Base-by-base conservation (phyloP, 1,284 basidiomycete species). In the Pseudozyma tsukubaensis region DNA sequence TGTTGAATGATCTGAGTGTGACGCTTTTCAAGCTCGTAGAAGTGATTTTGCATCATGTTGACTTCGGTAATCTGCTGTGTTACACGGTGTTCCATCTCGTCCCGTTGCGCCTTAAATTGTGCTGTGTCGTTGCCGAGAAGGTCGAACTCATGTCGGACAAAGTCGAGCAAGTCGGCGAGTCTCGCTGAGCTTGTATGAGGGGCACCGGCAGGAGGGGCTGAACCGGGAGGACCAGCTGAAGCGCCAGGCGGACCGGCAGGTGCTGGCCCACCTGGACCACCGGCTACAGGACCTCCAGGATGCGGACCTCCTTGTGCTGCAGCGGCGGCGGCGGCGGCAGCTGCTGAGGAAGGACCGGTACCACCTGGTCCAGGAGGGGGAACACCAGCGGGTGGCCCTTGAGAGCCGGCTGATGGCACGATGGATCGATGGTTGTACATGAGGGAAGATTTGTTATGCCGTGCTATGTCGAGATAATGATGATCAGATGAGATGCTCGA, bases 111-210 rank as follows among this genome's bases (percentile, higher is more conserved):
- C 71, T 93, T 90, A 80, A 92, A 87, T 32, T 89, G 82, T 19
- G 86, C 87, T 53, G 92, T 87, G 84, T 97, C 94, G 65, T 88
- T 87, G 14, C 89, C 87, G 65, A 95, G 87, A 54, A 87, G 87
- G 65, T 97, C 94, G 81, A 94, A 95, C 86, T 97, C 95, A 59
- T 90, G 89, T 74, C 91, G 89, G 82, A 97, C 91, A 68, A 89
- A 87, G 56, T 96, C 94, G 75, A 97, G 90, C 37, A 91, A 89
- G 66, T 95, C 93, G 66, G 89, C 89, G 72, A 97, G 87, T 49
- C 93, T 72, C 13, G 81, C 61, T 4, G 73, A 77, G 56, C 65
- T 62, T 9, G 73, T 72, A 44, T 72, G 70, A 7, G 70, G 73
- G 11, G 69, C 69, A 10, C 69, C 73, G 7, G 60, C 54, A 16